Percentiles rank a stretch among this genome's conserved stretches.
These are phyloP conservation scores for Cadophora luteo-olivacea DNA, from an alignment of 2,329 filamentous ascomycete genomes.

Conservation along the genomic window DNA sequence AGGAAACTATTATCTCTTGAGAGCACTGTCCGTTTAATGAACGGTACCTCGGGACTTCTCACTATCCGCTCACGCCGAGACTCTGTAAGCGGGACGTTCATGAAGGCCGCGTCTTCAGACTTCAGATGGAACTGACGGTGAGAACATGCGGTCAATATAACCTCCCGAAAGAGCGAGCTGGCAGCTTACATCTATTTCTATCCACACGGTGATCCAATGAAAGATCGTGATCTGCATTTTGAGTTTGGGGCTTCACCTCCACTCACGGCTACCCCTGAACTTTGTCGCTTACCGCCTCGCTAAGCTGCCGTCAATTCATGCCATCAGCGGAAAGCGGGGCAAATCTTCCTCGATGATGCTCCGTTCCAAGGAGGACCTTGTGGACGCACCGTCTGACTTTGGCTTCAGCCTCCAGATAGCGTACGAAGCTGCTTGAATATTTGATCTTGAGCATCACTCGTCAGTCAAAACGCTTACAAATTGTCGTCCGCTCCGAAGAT, in stretches of 20 bases:
- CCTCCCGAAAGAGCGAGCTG: background rate
- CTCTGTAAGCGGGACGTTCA: background rate
- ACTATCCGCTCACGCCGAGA: background rate
- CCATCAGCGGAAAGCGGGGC: constrained; percentile 10
- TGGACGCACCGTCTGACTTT: background rate
- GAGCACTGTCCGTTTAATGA: background rate
- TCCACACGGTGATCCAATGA: background rate
- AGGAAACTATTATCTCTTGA: too few species aligned
- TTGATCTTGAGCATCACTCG: background rate
- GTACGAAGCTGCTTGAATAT: background rate
- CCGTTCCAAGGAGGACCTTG: background rate
- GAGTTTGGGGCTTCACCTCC: background rate
- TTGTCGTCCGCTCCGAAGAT: background rate
- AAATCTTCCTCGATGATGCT: background rate
- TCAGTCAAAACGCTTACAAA: background rate
- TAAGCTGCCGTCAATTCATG: constrained; percentile 5
- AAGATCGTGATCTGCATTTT: background rate
- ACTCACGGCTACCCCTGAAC: background rate
- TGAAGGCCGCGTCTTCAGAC: background rate
- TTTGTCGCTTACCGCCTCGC: background rate
- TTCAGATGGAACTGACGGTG: background rate
- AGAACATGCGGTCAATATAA: background rate
- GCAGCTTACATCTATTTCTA: background rate
- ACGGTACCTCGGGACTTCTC: background rate
- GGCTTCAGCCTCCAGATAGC: background rate